Evolutionary conservation across 2,329 filamentous ascomycete genomes (phyloP).

Genomic region (Fusarium sp.): DNA sequence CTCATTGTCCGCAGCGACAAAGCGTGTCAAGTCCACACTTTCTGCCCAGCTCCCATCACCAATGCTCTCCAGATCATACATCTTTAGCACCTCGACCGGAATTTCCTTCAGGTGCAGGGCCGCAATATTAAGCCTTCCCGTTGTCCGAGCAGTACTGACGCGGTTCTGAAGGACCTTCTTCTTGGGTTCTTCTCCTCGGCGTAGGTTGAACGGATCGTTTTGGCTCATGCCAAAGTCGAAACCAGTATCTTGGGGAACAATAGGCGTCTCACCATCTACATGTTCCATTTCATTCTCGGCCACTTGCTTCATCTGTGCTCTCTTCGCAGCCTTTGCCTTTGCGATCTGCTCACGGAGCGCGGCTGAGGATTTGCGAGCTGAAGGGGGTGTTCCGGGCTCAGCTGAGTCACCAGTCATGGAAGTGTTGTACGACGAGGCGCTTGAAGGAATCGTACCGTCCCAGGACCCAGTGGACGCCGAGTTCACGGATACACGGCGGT

Average conservation of each 20-base stretch:
- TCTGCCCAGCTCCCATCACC: conserved; percentile 87
- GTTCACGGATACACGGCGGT: conserved; percentile 31
- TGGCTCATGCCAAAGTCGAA: conserved; percentile 65
- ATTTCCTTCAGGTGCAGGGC: conserved; percentile 84
- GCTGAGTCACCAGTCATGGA: conserved; percentile 23
- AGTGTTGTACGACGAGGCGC: conserved; percentile 30
- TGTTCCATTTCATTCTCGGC: conserved; percentile 36
- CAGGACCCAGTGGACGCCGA: conserved; percentile 41
- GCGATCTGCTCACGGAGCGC: conserved; percentile 91
- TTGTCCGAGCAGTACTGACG: conserved; percentile 77
- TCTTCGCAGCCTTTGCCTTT: conserved; percentile 86
- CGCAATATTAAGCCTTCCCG: conserved; percentile 88
- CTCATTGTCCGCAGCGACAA: conserved; percentile 92
- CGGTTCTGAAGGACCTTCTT: conserved; percentile 79
- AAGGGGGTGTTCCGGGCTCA: conserved; percentile 40
- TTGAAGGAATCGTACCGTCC: conserved; percentile 50
- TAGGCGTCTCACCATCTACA: conserved; percentile 47
- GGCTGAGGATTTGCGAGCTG: conserved; percentile 75
- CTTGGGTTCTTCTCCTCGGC: conserved; percentile 67
- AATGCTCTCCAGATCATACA: conserved; percentile 85
- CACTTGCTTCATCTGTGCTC: conserved; percentile 61
- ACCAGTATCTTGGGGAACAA: conserved; percentile 60
- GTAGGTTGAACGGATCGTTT: conserved; percentile 78
- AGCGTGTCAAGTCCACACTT: conserved; percentile 84
- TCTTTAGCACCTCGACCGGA: conserved; percentile 84